A percentile compares a stretch with the other conserved stretches of the same genome.
Evolutionary conservation across 2,329 filamentous ascomycete genomes (phyloP).

Genomic region (Stachybotrys elegans): DNA sequence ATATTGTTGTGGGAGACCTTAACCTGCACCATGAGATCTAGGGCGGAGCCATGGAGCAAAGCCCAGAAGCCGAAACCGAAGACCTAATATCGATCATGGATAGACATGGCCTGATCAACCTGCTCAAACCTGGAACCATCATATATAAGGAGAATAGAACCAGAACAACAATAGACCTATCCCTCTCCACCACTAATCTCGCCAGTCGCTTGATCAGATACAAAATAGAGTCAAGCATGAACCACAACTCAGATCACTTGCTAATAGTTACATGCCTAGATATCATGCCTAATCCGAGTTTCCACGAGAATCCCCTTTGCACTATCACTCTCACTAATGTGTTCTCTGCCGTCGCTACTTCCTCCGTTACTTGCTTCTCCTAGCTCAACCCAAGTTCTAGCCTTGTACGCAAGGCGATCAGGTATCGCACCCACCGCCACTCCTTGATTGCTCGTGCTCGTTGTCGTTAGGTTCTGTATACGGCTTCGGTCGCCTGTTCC

Average conservation of each 20-base stretch:
- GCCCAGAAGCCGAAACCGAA: neutral
- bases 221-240: neutral
- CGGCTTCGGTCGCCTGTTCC: no score
- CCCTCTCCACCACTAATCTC: neutral
- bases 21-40: constrained; percentile 1
- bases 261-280: neutral
- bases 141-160: neutral
- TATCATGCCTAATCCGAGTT: no score
- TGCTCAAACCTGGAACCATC: neutral
- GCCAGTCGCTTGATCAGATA: neutral
- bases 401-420: no score
- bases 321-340: no score
- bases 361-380: no score
- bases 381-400: no score
- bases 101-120: constrained; percentile 1
- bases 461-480: no score
- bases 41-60: neutral
- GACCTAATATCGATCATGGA: constrained; percentile 2
- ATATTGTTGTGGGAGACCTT: constrained; percentile 2
- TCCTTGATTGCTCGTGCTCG: no score
- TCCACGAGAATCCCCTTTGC: no score
- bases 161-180: neutral
- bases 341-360: no score
- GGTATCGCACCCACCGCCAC: no score
- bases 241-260: neutral